Evolutionary conservation across 345 rosid genomes (phyloP).

Genomic region (Rhodamnia argentea): DNA sequence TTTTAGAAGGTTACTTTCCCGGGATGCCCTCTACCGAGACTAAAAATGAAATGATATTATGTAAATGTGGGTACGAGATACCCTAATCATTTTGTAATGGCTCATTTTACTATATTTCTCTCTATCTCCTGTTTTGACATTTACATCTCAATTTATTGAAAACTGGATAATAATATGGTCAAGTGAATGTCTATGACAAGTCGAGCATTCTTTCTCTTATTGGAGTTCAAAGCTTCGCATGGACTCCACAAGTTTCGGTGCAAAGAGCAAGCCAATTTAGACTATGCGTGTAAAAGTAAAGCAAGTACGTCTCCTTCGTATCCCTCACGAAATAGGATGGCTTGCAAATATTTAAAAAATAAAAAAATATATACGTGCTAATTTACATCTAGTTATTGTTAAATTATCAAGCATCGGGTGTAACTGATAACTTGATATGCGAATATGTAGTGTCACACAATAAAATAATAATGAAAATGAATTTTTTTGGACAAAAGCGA

Average conservation of each 20-base stretch:
- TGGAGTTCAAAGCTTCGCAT: background rate
- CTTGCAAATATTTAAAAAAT: background rate
- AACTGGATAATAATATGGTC: too few relatives aligned
- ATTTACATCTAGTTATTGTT: background rate
- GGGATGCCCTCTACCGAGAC: background rate
- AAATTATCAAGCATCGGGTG: background rate
- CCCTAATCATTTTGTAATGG: background rate
- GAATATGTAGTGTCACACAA: too few relatives aligned
- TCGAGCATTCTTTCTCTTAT: fast-evolving
- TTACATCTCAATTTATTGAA: too few relatives aligned
- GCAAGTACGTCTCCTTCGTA: background rate
- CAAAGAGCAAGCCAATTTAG: too few relatives aligned
- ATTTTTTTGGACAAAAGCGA: fast-evolving
- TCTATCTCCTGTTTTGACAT: background rate
- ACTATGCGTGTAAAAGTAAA: background rate
- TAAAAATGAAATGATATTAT: background rate
- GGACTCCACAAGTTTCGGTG: background rate
- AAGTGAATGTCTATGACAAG: background rate
- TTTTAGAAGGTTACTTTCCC: background rate
- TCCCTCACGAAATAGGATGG: background rate
- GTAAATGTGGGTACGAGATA: background rate
- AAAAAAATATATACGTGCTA: fast-evolving
- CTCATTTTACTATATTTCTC: background rate
- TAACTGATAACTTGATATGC: too few relatives aligned
- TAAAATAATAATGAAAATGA: too few relatives aligned